Evolutionary conservation across 2,329 filamentous ascomycete genomes (phyloP).

Genomic region (Fusarium nelsonii): DNA sequence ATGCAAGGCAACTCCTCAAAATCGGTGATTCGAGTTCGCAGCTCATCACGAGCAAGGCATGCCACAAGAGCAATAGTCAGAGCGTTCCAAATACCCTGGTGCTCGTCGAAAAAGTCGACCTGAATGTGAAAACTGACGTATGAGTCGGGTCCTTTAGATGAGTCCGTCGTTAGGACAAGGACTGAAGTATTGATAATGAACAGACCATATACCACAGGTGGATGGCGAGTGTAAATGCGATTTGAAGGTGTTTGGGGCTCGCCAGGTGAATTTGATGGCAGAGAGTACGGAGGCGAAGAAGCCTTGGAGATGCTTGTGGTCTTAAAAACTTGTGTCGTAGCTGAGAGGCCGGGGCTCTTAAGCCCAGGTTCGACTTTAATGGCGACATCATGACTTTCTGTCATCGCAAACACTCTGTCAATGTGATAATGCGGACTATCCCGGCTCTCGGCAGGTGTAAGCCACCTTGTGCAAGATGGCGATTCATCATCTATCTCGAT

Average conservation of each 20-base stretch:
- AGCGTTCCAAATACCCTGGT: constrained; percentile 61
- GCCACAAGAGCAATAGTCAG: constrained; percentile 57
- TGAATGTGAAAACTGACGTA: constrained; percentile 60
- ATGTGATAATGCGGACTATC: neutral
- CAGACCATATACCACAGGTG: constrained; percentile 59
- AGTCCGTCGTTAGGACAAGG: constrained; percentile 57
- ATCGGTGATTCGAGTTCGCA: constrained; percentile 52
- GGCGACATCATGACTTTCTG: neutral
- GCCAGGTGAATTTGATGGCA: neutral
- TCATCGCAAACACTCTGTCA: constrained; percentile 30
- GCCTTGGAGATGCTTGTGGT: neutral
- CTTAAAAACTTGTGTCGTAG: neutral
- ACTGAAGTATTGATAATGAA: constrained; percentile 57
- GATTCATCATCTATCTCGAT: constrained; percentile 15
- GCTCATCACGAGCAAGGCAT: constrained; percentile 57
- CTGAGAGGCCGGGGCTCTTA: constrained; percentile 18
- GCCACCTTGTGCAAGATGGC: constrained; percentile 17
- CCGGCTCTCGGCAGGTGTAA: constrained; percentile 8
- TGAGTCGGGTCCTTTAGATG: constrained; percentile 52
- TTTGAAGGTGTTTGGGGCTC: constrained; percentile 22
- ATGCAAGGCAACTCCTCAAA: constrained; percentile 51
- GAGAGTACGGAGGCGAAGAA: constrained; percentile 2
- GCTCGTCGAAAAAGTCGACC: constrained; percentile 54
- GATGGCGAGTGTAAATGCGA: constrained; percentile 47
- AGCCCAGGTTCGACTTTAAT: constrained; percentile 29